phyloP scores from a whole-genome alignment of 257 asterid species.

The Haberlea rhodopensis region DNA sequence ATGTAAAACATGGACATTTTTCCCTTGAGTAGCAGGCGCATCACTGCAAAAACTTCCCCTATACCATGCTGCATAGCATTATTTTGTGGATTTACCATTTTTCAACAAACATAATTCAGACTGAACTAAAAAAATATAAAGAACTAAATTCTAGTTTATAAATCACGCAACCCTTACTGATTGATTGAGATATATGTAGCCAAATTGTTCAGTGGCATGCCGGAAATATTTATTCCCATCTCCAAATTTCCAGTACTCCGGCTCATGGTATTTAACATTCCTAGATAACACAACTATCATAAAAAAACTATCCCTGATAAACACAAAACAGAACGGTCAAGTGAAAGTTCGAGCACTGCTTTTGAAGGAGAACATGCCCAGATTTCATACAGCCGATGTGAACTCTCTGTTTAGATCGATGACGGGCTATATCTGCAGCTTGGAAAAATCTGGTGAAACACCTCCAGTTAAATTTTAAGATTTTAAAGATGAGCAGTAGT shows the following conservation, averaged over 20 bases:
- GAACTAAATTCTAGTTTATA: not conserved
- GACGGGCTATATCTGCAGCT: constrained; percentile 93
- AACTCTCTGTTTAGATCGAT: constrained; percentile 80
- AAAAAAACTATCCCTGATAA: not conserved
- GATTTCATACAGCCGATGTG: constrained; percentile 98
- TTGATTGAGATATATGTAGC: constrained; percentile 94
- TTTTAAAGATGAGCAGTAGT: too few relatives aligned
- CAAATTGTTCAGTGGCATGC: constrained; percentile 95
- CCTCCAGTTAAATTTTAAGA: too few relatives aligned
- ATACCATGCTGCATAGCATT: too few relatives aligned
- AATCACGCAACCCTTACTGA: constrained; percentile 49
- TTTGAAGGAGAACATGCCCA: constrained; percentile 90
- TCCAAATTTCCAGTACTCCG: constrained; percentile 96
- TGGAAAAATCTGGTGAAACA: too few relatives aligned
- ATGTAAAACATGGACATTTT: too few relatives aligned
- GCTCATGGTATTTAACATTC: constrained; percentile 89
- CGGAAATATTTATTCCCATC: constrained; percentile 94
- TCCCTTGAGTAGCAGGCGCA: too few relatives aligned
- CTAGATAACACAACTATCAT: constrained; percentile 35
- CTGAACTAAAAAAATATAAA: not conserved
- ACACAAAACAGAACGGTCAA: not conserved
- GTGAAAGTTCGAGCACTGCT: constrained; percentile 41
- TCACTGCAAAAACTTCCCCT: too few relatives aligned
- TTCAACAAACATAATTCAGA: not conserved
- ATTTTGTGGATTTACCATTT: too few relatives aligned